phyloP scores from a whole-genome alignment of 495 filamentous ascomycete species.

The Extremus antarcticus region DNA sequence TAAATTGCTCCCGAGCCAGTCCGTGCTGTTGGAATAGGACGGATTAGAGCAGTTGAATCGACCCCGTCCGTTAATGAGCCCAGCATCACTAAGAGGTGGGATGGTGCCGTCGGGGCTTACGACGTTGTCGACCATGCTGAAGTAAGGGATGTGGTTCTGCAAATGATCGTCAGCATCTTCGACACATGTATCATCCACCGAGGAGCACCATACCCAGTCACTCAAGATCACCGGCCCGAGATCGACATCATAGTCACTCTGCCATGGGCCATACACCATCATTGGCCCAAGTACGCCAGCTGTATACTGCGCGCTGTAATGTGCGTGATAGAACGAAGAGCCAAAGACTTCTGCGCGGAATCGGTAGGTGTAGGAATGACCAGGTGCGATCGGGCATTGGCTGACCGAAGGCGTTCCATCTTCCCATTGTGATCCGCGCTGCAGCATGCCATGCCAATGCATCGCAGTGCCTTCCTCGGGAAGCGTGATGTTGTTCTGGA shows the following conservation, averaged over 20 bases:
- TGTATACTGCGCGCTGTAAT: constrained; percentile 21
- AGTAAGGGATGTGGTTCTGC: background rate
- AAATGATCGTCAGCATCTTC: constrained; percentile 11
- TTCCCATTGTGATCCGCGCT: constrained; percentile 14
- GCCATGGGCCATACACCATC: constrained; percentile 20
- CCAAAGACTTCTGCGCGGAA: constrained; percentile 19
- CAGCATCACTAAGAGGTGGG: constrained; percentile 8
- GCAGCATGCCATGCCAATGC: constrained; percentile 23
- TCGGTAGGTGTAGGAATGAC: constrained; percentile 19
- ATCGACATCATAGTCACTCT: constrained; percentile 17
- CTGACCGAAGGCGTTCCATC: constrained; percentile 19
- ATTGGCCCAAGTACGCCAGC: constrained; percentile 20
- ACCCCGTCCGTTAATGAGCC: constrained; percentile 17
- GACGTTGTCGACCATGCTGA: background rate
- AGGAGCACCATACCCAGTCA: constrained; percentile 15
- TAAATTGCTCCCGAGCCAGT: constrained; percentile 7
- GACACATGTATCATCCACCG: constrained; percentile 7
- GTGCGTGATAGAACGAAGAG: constrained; percentile 19
- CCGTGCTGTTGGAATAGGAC: constrained; percentile 6
- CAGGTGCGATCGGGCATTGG: constrained; percentile 24
- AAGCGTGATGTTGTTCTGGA: constrained; percentile 17
- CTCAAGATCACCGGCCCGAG: constrained; percentile 16
- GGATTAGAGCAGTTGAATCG: constrained; percentile 12
- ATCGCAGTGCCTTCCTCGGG: constrained; percentile 19
- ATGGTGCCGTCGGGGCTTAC: background rate